Evolutionary conservation across 164 flowering plant genomes (phyloP).

Genomic region (Hamamelis virginiana): DNA sequence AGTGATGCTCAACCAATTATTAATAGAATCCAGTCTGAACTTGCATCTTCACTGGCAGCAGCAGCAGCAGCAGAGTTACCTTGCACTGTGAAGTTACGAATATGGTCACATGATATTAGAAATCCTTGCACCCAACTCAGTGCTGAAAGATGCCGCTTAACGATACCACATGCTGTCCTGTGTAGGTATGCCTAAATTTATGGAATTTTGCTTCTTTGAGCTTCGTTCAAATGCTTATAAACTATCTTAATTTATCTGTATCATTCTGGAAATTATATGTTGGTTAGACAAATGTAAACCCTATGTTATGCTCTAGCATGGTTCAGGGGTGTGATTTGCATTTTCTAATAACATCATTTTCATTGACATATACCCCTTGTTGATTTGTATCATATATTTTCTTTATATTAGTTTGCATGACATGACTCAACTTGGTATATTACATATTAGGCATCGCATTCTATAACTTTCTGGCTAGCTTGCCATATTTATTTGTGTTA

Average conservation of each 20-base stretch:
- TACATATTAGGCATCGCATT: too few relatives aligned
- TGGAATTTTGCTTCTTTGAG: background rate
- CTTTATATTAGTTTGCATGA: too few relatives aligned
- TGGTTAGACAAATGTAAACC: background rate
- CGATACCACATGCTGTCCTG: constrained; percentile 96
- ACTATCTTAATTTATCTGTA: background rate
- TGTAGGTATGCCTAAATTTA: constrained; percentile 68
- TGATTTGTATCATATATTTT: background rate
- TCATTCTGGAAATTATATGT: background rate
- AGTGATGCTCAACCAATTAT: constrained; percentile 49
- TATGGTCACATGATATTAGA: constrained; percentile 87
- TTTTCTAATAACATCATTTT: background rate
- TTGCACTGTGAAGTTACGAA: constrained; percentile 87
- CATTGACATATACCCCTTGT: background rate
- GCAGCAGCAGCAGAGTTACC: constrained; percentile 94
- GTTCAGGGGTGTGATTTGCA: background rate
- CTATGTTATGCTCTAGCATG: background rate
- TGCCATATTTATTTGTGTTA: too few relatives aligned
- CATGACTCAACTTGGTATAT: too few relatives aligned
- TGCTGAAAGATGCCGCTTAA: constrained; percentile 66
- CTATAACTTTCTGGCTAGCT: too few relatives aligned
- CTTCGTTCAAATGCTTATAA: too few relatives aligned
- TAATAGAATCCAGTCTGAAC: constrained; percentile 65
- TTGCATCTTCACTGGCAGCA: constrained; percentile 77
- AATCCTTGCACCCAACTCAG: constrained; percentile 74